Evolutionary conservation across 176 grass and related monocot genomes (phyloP).

Genomic region (Aechmea fasciata): DNA sequence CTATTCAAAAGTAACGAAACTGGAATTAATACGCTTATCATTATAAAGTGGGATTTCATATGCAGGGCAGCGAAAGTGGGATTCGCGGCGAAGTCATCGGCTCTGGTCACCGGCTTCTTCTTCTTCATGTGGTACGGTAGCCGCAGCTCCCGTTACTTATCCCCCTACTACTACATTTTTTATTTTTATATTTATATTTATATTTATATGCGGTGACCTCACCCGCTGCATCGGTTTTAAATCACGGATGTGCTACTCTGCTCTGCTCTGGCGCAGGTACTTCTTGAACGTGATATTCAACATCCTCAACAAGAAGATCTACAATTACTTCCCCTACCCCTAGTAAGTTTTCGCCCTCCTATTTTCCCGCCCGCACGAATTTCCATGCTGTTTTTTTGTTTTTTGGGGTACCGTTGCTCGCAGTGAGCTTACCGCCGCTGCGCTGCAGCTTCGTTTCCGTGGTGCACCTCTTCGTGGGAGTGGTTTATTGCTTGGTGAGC

Average conservation of each 20-base stretch:
- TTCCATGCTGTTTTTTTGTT: too few relatives aligned
- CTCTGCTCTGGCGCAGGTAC: conserved; percentile 75
- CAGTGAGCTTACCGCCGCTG: conserved; percentile 2
- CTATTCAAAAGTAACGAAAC: too few relatives aligned
- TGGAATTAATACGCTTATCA: background rate
- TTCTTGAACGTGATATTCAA: conserved; percentile 99
- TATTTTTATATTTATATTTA: too few relatives aligned
- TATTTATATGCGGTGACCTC: background rate
- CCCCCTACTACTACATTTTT: background rate
- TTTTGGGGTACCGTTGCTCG: background rate
- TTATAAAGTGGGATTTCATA: too few relatives aligned
- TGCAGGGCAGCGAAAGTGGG: conserved; percentile 49
- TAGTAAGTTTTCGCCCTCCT: conserved; percentile 46
- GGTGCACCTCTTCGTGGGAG: conserved; percentile 72
- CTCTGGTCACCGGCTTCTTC: conserved; percentile 86
- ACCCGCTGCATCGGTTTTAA: conserved; percentile 10
- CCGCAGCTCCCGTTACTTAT: background rate
- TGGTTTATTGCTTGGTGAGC: conserved; percentile 65
- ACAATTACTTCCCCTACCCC: conserved; percentile 98
- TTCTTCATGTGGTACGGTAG: conserved; percentile 88
- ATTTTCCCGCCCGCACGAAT: background rate
- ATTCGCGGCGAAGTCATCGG: conserved; percentile 61
- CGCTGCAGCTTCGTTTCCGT: conserved; percentile 69
- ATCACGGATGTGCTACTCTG: conserved; percentile 6
- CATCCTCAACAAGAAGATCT: conserved; percentile 99